A percentile compares a stretch with the other conserved stretches of the same genome.
phyloP scores from a whole-genome alignment of 345 rosid species.

The Euphorbia tirucalli region DNA sequence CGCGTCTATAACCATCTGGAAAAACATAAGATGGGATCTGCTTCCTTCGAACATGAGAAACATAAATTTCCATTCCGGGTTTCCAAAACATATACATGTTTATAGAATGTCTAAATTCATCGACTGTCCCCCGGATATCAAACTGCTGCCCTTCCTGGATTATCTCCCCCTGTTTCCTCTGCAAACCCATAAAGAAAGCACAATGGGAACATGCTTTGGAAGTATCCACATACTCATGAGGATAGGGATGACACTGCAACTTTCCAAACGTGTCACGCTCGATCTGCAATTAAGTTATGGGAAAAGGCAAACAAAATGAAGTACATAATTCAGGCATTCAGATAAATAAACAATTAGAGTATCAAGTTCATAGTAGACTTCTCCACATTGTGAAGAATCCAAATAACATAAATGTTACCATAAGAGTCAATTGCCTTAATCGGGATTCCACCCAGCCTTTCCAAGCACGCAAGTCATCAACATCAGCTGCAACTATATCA shows the following conservation, averaged over 20 bases:
- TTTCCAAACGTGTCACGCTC: slow-evolving; percentile 64
- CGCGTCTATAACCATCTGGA: slow-evolving; percentile 43
- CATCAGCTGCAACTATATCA: slow-evolving; percentile 54
- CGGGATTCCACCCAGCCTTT: slow-evolving; percentile 83
- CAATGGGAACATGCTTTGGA: slow-evolving; percentile 49
- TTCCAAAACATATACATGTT: slow-evolving; percentile 61
- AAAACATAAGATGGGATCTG: slow-evolving; percentile 58
- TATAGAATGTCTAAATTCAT: slow-evolving; percentile 48
- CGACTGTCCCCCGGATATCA: slow-evolving; percentile 65
- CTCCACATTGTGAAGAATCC: neutral
- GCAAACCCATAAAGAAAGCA: slow-evolving; percentile 67
- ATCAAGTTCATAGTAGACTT: neutral
- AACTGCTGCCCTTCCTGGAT: slow-evolving; percentile 67
- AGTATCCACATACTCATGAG: slow-evolving; percentile 46
- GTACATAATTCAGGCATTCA: neutral
- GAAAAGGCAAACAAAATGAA: slow-evolving; percentile 7
- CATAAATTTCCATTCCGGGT: slow-evolving; percentile 65
- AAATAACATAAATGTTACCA: slow-evolving; percentile 40
- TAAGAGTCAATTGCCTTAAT: slow-evolving; percentile 58
- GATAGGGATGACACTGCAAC: slow-evolving; percentile 70
- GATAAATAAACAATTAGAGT: neutral
- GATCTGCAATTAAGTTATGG: slow-evolving; percentile 42
- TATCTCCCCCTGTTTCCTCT: slow-evolving; percentile 56
- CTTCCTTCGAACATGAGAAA: slow-evolving; percentile 62
- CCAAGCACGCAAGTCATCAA: slow-evolving; percentile 63